Conservation (phyloP, 345 rosid genomes). For the Aquilaria sinensis region DNA sequence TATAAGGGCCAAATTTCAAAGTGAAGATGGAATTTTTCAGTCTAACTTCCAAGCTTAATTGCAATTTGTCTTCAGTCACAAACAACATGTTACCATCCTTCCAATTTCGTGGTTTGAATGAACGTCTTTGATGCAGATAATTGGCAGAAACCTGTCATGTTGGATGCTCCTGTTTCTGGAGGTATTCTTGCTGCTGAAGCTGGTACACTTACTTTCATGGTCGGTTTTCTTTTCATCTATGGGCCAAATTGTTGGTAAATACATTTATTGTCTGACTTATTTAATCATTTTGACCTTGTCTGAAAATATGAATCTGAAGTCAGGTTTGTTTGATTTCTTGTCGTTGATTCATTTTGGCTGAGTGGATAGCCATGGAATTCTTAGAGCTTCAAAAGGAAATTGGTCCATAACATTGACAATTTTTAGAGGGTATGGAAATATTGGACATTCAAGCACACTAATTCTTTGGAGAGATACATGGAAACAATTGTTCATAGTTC, state of each 20-base stretch:
- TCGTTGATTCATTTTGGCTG: too few species aligned
- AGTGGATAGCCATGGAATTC: too few species aligned
- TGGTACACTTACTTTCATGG: constrained; percentile 89
- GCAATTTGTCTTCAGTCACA: constrained; percentile 1
- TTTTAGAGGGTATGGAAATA: too few species aligned
- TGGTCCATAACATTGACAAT: too few species aligned
- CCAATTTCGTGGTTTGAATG: constrained; percentile 4
- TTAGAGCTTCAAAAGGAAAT: too few species aligned
- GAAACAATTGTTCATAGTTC: too few species aligned
- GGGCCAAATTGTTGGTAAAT: not conserved
- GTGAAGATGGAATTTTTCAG: not conserved
- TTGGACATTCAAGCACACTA: too few species aligned
- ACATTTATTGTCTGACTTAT: too few species aligned
- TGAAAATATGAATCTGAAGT: too few species aligned
- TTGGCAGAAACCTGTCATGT: constrained; percentile 68
- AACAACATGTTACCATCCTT: not conserved
- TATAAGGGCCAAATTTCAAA: not conserved
- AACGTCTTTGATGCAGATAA: constrained; percentile 30
- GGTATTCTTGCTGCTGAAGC: constrained; percentile 95
- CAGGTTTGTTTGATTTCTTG: too few species aligned
- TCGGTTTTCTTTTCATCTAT: constrained; percentile 15
- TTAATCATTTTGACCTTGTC: too few species aligned
- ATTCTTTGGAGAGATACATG: too few species aligned
- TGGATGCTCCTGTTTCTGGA: constrained; percentile 98
- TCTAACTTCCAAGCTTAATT: constrained; percentile 5